Evolutionary conservation across 225 moss, liverwort and hornwort genomes (phyloP), one percentile per base, ranked within the genome.

Genomic region (Anthoceros angustus): DNA sequence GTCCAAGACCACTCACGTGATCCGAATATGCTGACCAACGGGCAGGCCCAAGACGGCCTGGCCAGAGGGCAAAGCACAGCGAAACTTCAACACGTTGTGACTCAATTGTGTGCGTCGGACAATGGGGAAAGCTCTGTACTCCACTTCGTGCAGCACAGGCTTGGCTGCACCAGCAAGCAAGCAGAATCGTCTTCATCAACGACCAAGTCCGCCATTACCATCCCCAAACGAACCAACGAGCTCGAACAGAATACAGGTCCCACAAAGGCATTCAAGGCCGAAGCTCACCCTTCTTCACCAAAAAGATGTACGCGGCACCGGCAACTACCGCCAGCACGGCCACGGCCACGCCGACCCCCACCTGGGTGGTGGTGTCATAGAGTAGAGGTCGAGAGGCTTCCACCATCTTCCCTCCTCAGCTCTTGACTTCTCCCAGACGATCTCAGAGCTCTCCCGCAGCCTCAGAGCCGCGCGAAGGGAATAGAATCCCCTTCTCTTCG

Each of bases 11-110:
- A 41, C 82, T 77, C 71, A 95, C 95, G 85, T 85, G 92, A 88
- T 89, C 74, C 88, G 87, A 68, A 98, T 82, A 70, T 98, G 98
- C 72, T 91, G 88, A 64, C 98, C 98, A 25, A 98, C 87, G 32
- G 98, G 98, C 60, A 98, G 92, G 24, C 98, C 98, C 6, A 98
- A 80, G 61, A 85, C 86, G 23, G 85, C 80, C 42, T 83, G 84
- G 39, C 84, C 84, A 62, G 89, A 84, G 15, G 88, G 86, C 72
- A 98, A 75, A 20, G 63, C 85, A 62, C 92, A 98, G 40, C 72
- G 81, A 71, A 98, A 72, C 83, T 86, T 92, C 64, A 98, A 86
- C 63, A 89, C 92, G 70, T 98, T 98, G 77, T 92, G 92, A 64
- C 92, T 98, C 41, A 98, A 88, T 70, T 79, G 72, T 18, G 76